These are phyloP conservation scores for Globisporangium solare DNA, from an alignment of 352 stramenopile genomes.

Conservation along the genomic window DNA sequence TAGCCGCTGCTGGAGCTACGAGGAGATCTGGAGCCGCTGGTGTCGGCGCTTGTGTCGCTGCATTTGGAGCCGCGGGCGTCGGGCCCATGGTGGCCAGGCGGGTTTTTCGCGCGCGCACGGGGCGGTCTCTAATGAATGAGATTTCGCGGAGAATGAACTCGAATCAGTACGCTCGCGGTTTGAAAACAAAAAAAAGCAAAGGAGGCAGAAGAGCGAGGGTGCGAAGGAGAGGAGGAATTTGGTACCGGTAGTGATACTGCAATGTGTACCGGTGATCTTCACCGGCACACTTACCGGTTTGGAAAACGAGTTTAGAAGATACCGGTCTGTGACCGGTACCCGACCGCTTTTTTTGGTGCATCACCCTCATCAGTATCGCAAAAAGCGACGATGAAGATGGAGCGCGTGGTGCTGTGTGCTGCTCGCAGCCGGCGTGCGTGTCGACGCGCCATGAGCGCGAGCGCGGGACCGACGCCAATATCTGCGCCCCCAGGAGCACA, in stretches of 20 bases:
- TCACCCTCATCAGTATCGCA: too few relatives aligned
- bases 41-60: neutral
- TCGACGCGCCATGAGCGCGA: conserved; percentile 1
- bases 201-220: neutral
- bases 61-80: neutral
- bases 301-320: too few relatives aligned
- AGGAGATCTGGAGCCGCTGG: neutral
- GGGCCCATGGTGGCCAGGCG: neutral
- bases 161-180: conserved; percentile 4
- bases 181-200: too few relatives aligned
- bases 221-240: neutral
- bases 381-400: neutral
- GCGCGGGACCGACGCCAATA: neutral
- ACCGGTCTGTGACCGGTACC: too few relatives aligned
- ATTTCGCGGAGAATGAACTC: conserved; percentile 1
- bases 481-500: neutral
- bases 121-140: conserved; percentile 2
- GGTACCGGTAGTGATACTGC: too few relatives aligned
- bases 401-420: conserved; percentile 2
- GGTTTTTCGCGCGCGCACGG: neutral
- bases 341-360: neutral
- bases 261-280: too few relatives aligned
- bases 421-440: neutral
- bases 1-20: neutral
- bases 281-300: too few relatives aligned